Conservation (phyloP, 73 alveolate species). For the Uronychia binucleata region DNA sequence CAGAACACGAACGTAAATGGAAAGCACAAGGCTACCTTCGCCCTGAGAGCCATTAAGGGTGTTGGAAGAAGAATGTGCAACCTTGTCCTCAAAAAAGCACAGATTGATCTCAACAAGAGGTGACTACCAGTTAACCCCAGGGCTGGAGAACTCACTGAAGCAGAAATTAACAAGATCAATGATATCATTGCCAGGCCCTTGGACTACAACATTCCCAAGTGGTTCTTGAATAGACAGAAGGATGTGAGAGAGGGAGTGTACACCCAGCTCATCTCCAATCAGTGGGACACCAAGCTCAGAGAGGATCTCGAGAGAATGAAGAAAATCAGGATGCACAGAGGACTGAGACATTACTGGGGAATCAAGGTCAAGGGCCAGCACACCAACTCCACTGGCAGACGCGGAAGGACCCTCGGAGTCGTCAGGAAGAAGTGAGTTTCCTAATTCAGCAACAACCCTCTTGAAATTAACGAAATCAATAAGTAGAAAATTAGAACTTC, state of each 20-base stretch:
- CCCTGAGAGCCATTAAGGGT: conserved; percentile 97
- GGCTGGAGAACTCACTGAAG: conserved; percentile 98
- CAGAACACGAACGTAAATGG: conserved; percentile 99
- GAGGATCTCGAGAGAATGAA: conserved; percentile 99
- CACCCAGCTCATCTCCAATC: conserved; percentile 91
- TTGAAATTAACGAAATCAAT: too few species aligned
- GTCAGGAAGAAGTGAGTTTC: conserved; percentile 90
- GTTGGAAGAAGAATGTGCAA: conserved; percentile 97
- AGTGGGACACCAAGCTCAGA: conserved; percentile 94
- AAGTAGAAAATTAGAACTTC: conserved; percentile 15
- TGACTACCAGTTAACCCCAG: conserved; percentile 34
- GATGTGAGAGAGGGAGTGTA: conserved; percentile 95
- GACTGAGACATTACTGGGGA: conserved; percentile 98
- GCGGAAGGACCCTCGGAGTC: conserved; percentile 98
- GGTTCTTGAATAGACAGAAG: conserved; percentile 98
- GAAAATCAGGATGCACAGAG: conserved; percentile 98
- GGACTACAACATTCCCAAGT: conserved; percentile 94
- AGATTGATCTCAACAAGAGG: conserved; percentile 84
- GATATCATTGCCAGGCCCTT: conserved; percentile 95
- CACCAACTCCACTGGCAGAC: conserved; percentile 99
- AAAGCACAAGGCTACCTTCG: conserved; percentile 95
- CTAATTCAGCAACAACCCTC: not conserved
- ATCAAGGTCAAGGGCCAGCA: conserved; percentile 99
- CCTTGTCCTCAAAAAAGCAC: conserved; percentile 87
- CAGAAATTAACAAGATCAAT: conserved; percentile 95